Percentiles rank a stretch among this genome's conserved stretches.
Evolutionary conservation across 768 basidiomycete species (phyloP).

Genomic region (Leccinum uliginosum): DNA sequence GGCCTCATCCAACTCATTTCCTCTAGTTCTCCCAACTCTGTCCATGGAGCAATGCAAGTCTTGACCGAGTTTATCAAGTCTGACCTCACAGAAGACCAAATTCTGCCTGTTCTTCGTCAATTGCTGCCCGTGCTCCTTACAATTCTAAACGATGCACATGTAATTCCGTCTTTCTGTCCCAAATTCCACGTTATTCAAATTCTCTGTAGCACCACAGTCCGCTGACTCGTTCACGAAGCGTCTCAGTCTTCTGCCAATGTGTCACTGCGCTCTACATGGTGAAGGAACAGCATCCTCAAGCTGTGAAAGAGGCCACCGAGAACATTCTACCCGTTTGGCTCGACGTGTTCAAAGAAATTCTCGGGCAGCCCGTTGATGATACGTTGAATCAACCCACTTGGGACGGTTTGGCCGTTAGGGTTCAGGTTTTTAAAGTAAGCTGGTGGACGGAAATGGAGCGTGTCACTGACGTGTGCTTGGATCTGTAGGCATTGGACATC

Average conservation of each 20-base stretch:
- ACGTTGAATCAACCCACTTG: conserved; percentile 57
- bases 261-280: conserved; percentile 90
- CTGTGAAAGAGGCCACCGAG: conserved; percentile 77
- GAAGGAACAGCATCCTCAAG: conserved; percentile 85
- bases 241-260: conserved; percentile 89
- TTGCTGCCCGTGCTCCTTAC: conserved; percentile 80
- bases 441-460: too few relatives aligned
- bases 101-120: conserved; percentile 85
- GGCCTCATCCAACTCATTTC: conserved; percentile 74
- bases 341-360: conserved; percentile 78
- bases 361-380: conserved; percentile 62
- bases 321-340: conserved; percentile 87
- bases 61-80: conserved; percentile 92
- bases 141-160: conserved; percentile 76
- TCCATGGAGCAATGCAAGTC: conserved; percentile 96
- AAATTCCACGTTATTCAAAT: conserved; percentile 1
- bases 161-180: conserved; percentile 26
- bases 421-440: conserved; percentile 81
- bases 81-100: conserved; percentile 92
- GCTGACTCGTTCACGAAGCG: conserved; percentile 77
- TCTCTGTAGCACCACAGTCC: conserved; percentile 58
- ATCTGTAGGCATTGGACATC: conserved; percentile 65
- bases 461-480: conserved; percentile 1
- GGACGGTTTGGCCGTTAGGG: conserved; percentile 76
- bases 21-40: conserved; percentile 64